Evolutionary conservation across 805 yeast genomes (phyloP), one percentile per base, ranked within the genome.

Genomic region (Candida tallmaniae): DNA sequence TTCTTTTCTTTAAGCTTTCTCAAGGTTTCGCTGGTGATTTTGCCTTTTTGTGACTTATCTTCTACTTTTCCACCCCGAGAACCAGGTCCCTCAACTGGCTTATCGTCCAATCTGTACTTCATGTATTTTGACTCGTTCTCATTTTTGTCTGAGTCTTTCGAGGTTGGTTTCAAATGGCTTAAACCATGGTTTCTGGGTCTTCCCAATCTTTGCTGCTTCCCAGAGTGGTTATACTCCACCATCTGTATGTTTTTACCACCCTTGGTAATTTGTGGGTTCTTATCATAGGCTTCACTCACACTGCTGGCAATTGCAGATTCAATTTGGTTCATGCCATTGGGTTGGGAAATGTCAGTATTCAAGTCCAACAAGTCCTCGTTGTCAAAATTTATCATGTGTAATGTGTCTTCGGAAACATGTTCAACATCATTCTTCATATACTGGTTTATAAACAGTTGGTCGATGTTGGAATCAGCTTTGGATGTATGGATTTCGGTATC

Each of bases 31-130:
- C 50, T 42, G n/a, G 57, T 56, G 14, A 60, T 40, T 36, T 49
- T 48, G 4, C 62, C 66, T 26, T 49, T 41, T 22, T 53, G 57
- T 16, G 33, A 6, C 36, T 32, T 35, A 32, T 17, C 20, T 5
- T 35, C 32, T 3, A 25, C 17, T 21, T 27, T 53, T 2, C 69
- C 68, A 4, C 70, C 69, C 14, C 68, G 49, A 8, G 67, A 60
- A 4, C 68, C 68, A 1, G 67, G 67, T 0, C 68, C 68, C 31
- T 52, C 60, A 1, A 64, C 38, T 0, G 68, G 68, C 15, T 45
- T 41, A 12, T 47, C 40, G 43, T 62, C 65, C n/a, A 62, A 47
- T 20, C 68, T 40, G 34, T 62, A 62, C 40, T 52, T 54, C 26
- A 63, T 52, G 18, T 56, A 35, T 17, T 54, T 50, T 3, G 68